phyloP scores from a whole-genome alignment of 805 yeast genomes.

The Wickerhamiella parazyma region DNA sequence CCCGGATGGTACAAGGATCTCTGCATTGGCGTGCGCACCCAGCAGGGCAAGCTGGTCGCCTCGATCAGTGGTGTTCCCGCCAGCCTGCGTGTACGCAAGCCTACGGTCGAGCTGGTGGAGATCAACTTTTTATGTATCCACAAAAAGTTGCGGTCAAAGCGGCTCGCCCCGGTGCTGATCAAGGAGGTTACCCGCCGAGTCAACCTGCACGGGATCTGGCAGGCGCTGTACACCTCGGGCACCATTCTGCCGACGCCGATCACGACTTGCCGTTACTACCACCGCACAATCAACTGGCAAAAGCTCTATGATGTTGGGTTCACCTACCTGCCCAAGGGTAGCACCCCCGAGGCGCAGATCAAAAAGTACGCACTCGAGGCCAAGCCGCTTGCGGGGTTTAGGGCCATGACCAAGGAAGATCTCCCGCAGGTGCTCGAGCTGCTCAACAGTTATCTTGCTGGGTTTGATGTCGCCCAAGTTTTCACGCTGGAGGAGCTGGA shows the following conservation, averaged over 20 bases:
- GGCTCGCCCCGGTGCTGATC: constrained; percentile 87
- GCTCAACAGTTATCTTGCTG: constrained; percentile 46
- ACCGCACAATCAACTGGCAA: constrained; percentile 87
- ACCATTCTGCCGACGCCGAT: constrained; percentile 86
- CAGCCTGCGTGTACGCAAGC: constrained; percentile 44
- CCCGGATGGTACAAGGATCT: constrained; percentile 88
- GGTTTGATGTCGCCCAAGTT: constrained; percentile 60
- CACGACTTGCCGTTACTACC: constrained; percentile 76
- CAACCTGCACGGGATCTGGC: constrained; percentile 77
- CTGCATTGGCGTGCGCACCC: constrained; percentile 81
- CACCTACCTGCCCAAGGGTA: constrained; percentile 58
- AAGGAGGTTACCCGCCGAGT: constrained; percentile 90
- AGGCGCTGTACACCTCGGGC: constrained; percentile 91
- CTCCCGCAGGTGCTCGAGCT: constrained; percentile 48
- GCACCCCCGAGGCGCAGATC: constrained; percentile 53
- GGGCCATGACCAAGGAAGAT: constrained; percentile 45
- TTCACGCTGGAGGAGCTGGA: constrained; percentile 54
- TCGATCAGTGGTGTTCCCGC: constrained; percentile 88
- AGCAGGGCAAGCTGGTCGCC: constrained; percentile 67
- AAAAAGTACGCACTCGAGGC: constrained; percentile 47
- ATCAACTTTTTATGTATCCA: constrained; percentile 91
- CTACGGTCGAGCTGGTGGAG: constrained; percentile 42
- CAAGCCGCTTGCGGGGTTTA: constrained; percentile 40
- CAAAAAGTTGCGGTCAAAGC: constrained; percentile 81
- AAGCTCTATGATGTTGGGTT: constrained; percentile 85